Conservation (phyloP, 208 protist species). For the Leishmania mexicana region DNA sequence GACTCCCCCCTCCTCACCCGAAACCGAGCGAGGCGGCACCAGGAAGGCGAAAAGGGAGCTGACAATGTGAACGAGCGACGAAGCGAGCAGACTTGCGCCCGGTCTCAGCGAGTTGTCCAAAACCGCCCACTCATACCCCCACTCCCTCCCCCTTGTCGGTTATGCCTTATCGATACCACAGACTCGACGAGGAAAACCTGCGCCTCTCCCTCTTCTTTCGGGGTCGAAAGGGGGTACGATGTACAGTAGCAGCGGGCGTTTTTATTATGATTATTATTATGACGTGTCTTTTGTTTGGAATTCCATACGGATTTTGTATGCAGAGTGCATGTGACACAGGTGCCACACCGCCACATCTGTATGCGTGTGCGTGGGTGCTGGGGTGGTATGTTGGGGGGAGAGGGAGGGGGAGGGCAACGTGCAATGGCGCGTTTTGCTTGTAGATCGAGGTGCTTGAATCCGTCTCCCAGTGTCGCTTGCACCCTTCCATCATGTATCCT, state of each 20-base stretch:
- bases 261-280: background rate
- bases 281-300: background rate
- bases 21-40: background rate
- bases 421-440: background rate
- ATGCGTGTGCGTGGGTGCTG: background rate
- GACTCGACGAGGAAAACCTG: background rate
- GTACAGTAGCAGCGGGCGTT: background rate
- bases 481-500: background rate
- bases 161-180: background rate
- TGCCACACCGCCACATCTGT: background rate
- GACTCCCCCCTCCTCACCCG: background rate
- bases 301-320: background rate
- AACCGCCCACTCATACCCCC: too few species aligned
- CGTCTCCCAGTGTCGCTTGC: background rate
- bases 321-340: background rate
- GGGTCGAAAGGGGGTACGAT: background rate
- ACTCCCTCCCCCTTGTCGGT: background rate
- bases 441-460: background rate
- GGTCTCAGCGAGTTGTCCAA: too few species aligned
- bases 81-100: background rate
- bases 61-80: background rate
- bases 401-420: background rate
- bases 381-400: background rate
- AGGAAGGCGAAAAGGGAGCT: background rate
- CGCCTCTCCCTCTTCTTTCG: background rate